Percentiles rank a stretch among this genome's conserved stretches.
Conservation (phyloP, 345 rosid species). For the Brassica nigra region DNA sequence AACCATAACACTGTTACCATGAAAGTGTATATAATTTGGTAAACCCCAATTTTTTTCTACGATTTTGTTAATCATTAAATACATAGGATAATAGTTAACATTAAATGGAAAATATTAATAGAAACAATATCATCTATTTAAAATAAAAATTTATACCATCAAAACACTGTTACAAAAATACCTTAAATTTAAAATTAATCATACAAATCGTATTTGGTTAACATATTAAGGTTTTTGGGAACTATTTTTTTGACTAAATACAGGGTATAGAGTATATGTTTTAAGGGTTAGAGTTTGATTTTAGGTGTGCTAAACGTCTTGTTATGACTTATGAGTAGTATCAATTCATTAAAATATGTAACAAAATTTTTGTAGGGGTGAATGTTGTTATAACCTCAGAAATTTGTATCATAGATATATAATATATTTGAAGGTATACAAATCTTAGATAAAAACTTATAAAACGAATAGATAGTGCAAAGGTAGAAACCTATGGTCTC, state of each 20-base stretch:
- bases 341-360: background rate
- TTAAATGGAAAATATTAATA: background rate
- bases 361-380: background rate
- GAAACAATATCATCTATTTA: background rate
- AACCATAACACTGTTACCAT: no score
- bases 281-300: no score
- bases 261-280: background rate
- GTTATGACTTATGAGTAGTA: background rate
- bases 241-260: background rate
- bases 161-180: background rate
- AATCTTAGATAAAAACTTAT: no score
- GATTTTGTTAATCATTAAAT: no score
- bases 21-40: background rate
- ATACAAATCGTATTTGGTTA: no score
- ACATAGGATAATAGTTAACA: background rate
- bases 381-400: background rate
- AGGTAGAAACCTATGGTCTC: no score
- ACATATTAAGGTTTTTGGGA: background rate
- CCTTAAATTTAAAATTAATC: background rate
- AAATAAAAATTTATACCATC: background rate
- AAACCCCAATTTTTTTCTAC: background rate
- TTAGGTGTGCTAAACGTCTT: no score
- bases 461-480: no score
- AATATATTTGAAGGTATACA: no score
- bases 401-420: no score